phyloP scores from a whole-genome alignment of 2,329 filamentous ascomycete species.

The Microdochium bolleyi region DNA sequence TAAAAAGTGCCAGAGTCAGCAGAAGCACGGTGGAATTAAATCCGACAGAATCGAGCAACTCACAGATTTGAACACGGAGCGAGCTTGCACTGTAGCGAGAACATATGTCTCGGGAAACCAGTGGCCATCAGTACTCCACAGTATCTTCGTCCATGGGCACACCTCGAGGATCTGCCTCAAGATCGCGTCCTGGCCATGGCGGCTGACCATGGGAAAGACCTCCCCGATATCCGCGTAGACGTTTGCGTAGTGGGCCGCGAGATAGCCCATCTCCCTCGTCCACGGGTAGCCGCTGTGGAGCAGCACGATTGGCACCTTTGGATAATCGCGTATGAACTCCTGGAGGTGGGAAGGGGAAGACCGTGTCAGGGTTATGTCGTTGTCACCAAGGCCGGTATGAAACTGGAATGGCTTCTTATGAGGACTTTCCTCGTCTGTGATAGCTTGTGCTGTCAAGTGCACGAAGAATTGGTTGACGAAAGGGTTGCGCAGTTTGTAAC shows the following conservation, averaged over 20 bases:
- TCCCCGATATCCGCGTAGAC: slow-evolving; percentile 79
- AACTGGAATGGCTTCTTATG: slow-evolving; percentile 70
- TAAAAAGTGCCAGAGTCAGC: slow-evolving; percentile 18
- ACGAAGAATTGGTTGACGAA: slow-evolving; percentile 65
- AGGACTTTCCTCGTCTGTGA: slow-evolving; percentile 35
- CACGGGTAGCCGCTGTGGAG: slow-evolving; percentile 79
- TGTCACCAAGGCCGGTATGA: slow-evolving; percentile 76
- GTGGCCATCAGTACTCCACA: slow-evolving; percentile 77
- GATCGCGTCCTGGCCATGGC: slow-evolving; percentile 65
- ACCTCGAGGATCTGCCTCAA: slow-evolving; percentile 68
- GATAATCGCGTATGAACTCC: slow-evolving; percentile 60
- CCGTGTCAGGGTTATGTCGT: slow-evolving; percentile 61
- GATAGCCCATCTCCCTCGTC: slow-evolving; percentile 68
- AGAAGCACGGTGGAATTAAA: background rate
- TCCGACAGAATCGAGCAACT: slow-evolving; percentile 7
- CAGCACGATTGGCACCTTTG: slow-evolving; percentile 65
- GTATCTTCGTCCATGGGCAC: slow-evolving; percentile 64
- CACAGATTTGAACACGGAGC: slow-evolving; percentile 61
- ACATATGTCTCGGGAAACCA: slow-evolving; percentile 73
- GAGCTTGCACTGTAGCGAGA: slow-evolving; percentile 63
- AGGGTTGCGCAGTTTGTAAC: slow-evolving; percentile 47
- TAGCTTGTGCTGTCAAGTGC: slow-evolving; percentile 50
- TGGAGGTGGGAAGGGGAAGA: slow-evolving; percentile 73
- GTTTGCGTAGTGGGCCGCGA: slow-evolving; percentile 70
- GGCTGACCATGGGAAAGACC: slow-evolving; percentile 71